Evolutionary conservation across 805 yeast species (phyloP), one percentile per base, ranked within the genome.

Genomic region (Metschnikowia hibisci): DNA sequence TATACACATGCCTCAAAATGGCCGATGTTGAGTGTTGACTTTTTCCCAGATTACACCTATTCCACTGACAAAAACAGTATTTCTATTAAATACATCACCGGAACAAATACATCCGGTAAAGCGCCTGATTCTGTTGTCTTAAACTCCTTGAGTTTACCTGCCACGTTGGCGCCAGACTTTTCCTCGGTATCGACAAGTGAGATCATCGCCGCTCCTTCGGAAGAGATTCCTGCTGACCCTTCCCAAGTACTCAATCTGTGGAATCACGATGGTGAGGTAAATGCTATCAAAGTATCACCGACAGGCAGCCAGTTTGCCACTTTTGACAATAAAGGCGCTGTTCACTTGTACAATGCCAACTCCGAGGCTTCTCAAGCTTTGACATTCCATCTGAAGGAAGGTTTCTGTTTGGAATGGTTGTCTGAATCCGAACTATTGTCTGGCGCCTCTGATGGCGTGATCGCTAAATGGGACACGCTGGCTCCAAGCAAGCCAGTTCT

Each of bases 361-460:
- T 46, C 51, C n/a, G 55, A 53, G 26, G 48, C 32, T 33, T 49
- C 28, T 35, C 45, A 20, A 31, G 68, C 64, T 37, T 71, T 78
- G 41, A 72, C 73, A 46, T 76, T 68, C 55, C 95, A 87, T 63
- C 63, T 68, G 10, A 69, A 64, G 43, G 88, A 82, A 52, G 95
- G 95, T 1, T 80, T 72, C 56, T 85, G 83, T 2, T 62, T 88
- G 39, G 81, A 82, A 48, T 87, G 95, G 95, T 66, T 76, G 44
- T 62, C 61, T 22, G 68, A 74, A 31, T 29, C 40, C 6, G 62
- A 62, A 46, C 70, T 88, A 25, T 64, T 81, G 10, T 71, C 89
- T 1, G 85, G 87, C 2, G 73, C 87, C 4, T 80, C 77, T 46
- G 95, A 87, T 59, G 62, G 75, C 12, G 76, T 77, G 22, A 77